Evolutionary conservation across 2,329 filamentous ascomycete species (phyloP).

Genomic region (Aspergillus piperis): DNA sequence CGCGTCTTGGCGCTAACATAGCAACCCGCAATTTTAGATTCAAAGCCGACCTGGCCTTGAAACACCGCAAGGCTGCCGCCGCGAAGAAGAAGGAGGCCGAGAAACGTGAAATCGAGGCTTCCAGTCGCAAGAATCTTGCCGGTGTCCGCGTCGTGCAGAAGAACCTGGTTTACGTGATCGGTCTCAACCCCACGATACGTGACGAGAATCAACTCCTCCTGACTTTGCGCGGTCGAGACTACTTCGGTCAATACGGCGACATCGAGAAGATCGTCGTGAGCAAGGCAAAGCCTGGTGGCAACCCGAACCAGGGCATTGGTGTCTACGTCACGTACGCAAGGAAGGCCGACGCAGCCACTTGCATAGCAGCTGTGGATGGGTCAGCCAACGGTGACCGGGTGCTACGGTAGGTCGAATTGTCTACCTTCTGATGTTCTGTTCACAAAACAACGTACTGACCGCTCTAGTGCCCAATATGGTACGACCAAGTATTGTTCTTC

Average conservation of each 20-base stretch:
- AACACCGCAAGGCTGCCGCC: constrained; percentile 90
- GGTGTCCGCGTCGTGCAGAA: constrained; percentile 96
- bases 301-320: constrained; percentile 79
- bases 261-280: constrained; percentile 99
- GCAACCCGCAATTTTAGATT: constrained; percentile 38
- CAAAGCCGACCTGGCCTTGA: constrained; percentile 56
- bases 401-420: constrained; percentile 66
- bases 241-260: constrained; percentile 97
- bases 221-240: constrained; percentile 84
- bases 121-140: constrained; percentile 92
- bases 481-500: constrained; percentile 99
- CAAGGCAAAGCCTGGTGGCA: constrained; percentile 77
- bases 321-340: constrained; percentile 98
- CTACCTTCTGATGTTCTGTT: not conserved
- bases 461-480: constrained; percentile 67
- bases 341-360: constrained; percentile 84
- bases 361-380: constrained; percentile 89
- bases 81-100: constrained; percentile 91
- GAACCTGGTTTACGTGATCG: constrained; percentile 97
- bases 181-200: constrained; percentile 83
- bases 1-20: constrained; percentile 25
- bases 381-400: constrained; percentile 86
- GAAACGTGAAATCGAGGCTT: constrained; percentile 92
- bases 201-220: constrained; percentile 85
- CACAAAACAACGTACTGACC: constrained; percentile 6